Base-by-base conservation (phyloP, 768 basidiomycete genomes). In the Pleurotus tuber-regium region DNA sequence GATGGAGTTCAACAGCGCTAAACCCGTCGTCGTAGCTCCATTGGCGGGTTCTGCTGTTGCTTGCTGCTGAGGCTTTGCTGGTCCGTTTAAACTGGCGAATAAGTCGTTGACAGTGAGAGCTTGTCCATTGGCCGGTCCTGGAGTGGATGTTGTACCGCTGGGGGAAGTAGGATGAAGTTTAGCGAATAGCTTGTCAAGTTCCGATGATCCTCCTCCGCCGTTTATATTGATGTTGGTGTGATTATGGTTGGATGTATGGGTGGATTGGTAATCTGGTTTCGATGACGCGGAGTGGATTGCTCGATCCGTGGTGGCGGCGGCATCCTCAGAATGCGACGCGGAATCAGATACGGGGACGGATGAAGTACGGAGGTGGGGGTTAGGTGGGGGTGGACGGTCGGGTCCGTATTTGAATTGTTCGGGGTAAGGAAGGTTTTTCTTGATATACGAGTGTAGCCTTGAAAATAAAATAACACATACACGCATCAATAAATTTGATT, bases 351-450 rank as follows among this genome's bases (percentile, higher is more conserved):
- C 51, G 1, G 66, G 57, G 11, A 61, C 54, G 9, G 65, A 59
- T n/a, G 62, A 57, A 44, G 62, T 65, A 39, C 65, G 61, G 19
- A 62, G 62, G 49, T 61, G 61, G 14, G 62, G 72, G 58, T 78
- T 80, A 21, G 82, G 80, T 14, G 83, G 85, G 4, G 85, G 86
- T 4, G 80, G 83, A 26, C 77, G 70, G 55, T 81, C 82, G 2
- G 84, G 85, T 18, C 84, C 84, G 64, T 86, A 88, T 53, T 79
- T 76, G 61, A 73, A 88, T 52, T 86, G 74, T 54, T 88, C 81
- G 10, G 89, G 89, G 63, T 92, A 91, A 8, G 82, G 76, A 14
- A 77, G 48, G 46, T 86, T 85, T 59, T 74, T 72, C 69, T 81
- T 83, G 63, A 89, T 77, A 59, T 81, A 89, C 1, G 73, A 74